Conservation (phyloP, 1,284 basidiomycete genomes). For the Sphaerobolus stellatus region DNA sequence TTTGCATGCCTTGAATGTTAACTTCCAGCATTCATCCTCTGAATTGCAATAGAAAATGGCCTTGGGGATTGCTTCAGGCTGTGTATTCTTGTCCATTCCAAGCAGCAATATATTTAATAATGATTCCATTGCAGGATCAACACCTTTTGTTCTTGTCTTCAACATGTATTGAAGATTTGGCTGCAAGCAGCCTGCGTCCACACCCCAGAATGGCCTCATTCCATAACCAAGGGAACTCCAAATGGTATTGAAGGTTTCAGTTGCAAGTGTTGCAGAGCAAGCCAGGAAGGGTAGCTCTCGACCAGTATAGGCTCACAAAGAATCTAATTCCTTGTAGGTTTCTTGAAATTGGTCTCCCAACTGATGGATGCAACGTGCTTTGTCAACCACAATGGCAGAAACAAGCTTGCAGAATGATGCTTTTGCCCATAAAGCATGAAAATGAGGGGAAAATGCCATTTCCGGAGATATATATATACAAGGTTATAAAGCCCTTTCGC, state of each 20-base stretch:
- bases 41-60: slow-evolving; percentile 10
- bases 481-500: no score
- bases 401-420: no score
- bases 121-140: not conserved
- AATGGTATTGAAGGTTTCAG: slow-evolving; percentile 28
- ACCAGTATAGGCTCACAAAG: no score
- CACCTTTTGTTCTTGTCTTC: slow-evolving; percentile 1
- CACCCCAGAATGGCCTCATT: slow-evolving; percentile 30
- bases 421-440: no score
- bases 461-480: no score
- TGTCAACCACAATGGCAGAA: no score
- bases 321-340: no score
- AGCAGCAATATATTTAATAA: not conserved
- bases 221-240: slow-evolving; percentile 28
- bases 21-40: not conserved
- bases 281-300: slow-evolving; percentile 27
- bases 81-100: slow-evolving; percentile 7
- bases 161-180: slow-evolving; percentile 25
- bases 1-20: not conserved
- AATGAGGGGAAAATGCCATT: no score
- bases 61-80: slow-evolving; percentile 7
- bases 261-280: slow-evolving; percentile 29
- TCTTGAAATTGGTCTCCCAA: no score
- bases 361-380: no score
- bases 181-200: slow-evolving; percentile 28